phyloP scores from a whole-genome alignment of 2,329 filamentous ascomycete genomes.

The Alternaria ethzedia region DNA sequence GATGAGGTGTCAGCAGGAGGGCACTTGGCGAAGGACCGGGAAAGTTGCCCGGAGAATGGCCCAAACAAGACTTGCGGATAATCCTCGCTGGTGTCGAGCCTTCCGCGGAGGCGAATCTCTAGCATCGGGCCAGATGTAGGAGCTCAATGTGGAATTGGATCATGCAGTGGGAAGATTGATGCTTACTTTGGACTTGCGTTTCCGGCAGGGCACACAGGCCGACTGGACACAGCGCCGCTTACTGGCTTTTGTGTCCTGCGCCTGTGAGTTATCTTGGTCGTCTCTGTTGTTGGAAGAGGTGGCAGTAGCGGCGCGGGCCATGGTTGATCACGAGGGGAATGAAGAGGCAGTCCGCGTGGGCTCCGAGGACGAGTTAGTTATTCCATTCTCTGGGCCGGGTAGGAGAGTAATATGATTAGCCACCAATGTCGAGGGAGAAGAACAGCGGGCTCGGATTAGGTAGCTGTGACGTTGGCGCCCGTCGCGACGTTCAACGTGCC shows the following conservation, averaged over 20 bases:
- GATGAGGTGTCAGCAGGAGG: slow-evolving; percentile 19
- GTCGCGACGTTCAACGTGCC: slow-evolving; percentile 12
- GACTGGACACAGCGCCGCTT: slow-evolving; percentile 47
- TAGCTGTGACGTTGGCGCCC: slow-evolving; percentile 18
- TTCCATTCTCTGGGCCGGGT: slow-evolving; percentile 20
- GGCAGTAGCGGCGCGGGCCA: slow-evolving; percentile 37
- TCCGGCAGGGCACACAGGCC: slow-evolving; percentile 58
- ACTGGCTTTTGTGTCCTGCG: slow-evolving; percentile 31
- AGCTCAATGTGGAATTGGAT: background rate
- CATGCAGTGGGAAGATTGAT: background rate
- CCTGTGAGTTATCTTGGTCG: slow-evolving; percentile 22
- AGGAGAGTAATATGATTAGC: slow-evolving; percentile 13
- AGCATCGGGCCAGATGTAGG: slow-evolving; percentile 6
- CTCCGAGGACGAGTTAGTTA: slow-evolving; percentile 27
- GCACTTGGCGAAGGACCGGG: background rate
- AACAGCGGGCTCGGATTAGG: slow-evolving; percentile 5
- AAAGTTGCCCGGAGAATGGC: background rate
- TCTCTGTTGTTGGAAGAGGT: slow-evolving; percentile 27
- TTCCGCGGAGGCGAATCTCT: slow-evolving; percentile 29
- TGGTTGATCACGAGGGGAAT: slow-evolving; percentile 22
- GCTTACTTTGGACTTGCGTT: slow-evolving; percentile 58
- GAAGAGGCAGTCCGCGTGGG: slow-evolving; percentile 14
- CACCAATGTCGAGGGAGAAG: slow-evolving; percentile 6
- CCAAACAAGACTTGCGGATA: background rate
- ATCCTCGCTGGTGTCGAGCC: background rate